A percentile compares a stretch with the other conserved stretches of the same genome.
phyloP scores from a whole-genome alignment of 2,329 filamentous ascomycete species.

The Penicillium sclerotigenum region DNA sequence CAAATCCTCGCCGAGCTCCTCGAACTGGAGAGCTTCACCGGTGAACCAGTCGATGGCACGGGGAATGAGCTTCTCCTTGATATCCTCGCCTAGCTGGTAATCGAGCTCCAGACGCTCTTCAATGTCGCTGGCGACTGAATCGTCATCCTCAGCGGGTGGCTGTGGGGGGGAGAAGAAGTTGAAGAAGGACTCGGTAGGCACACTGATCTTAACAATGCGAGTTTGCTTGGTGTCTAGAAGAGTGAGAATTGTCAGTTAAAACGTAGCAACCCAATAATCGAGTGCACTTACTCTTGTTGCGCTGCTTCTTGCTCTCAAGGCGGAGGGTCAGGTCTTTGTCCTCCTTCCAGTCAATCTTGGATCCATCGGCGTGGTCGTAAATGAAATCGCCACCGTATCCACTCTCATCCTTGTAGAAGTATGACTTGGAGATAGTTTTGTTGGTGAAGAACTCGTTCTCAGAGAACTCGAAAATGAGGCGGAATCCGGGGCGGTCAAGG shows the following conservation, averaged over 20 bases:
- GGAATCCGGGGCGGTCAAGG: slow-evolving; percentile 96
- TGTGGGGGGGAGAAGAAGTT: slow-evolving; percentile 98
- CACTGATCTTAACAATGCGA: slow-evolving; percentile 97
- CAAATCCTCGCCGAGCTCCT: slow-evolving; percentile 84
- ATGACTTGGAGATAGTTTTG: slow-evolving; percentile 96
- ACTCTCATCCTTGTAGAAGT: slow-evolving; percentile 98
- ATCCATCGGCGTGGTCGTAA: slow-evolving; percentile 97
- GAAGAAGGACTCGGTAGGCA: slow-evolving; percentile 97
- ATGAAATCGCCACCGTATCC: slow-evolving; percentile 99
- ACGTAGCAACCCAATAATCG: neutral
- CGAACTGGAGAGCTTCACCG: slow-evolving; percentile 92
- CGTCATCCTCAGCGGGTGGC: slow-evolving; percentile 68
- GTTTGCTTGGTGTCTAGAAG: slow-evolving; percentile 92
- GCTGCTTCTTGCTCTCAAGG: slow-evolving; percentile 98
- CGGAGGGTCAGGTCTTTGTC: slow-evolving; percentile 91
- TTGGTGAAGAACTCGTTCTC: slow-evolving; percentile 97
- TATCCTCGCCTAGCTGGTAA: slow-evolving; percentile 94
- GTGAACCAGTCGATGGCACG: slow-evolving; percentile 99
- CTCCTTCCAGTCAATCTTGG: slow-evolving; percentile 95
- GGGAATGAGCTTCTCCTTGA: slow-evolving; percentile 99
- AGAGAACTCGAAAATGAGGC: slow-evolving; percentile 93
- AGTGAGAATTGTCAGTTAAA: slow-evolving; percentile 1
- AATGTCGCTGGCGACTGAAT: slow-evolving; percentile 78
- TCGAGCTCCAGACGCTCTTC: slow-evolving; percentile 97
- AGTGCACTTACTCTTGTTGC: slow-evolving; percentile 84